Percentiles rank a stretch among this genome's conserved stretches.
Conservation (phyloP, 2,329 filamentous ascomycete species). For the Phialemonium atrogriseum region DNA sequence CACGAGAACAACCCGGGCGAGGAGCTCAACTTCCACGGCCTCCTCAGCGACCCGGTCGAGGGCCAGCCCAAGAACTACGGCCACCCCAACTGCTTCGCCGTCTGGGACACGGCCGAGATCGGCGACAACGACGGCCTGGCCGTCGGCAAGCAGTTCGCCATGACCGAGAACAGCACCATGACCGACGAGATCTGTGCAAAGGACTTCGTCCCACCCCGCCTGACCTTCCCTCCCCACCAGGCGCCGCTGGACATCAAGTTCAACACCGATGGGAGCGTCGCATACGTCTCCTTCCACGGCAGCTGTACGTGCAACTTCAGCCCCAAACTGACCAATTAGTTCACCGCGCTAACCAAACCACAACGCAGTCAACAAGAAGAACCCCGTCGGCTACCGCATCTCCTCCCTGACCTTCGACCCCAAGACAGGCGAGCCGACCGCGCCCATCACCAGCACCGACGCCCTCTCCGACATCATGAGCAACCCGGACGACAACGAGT, state of each 20-base stretch:
- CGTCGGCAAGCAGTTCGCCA: constrained; percentile 41
- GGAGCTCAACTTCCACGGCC: constrained; percentile 63
- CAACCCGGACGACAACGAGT: constrained; percentile 43
- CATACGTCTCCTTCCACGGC: constrained; percentile 62
- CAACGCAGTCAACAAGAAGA: constrained; percentile 30
- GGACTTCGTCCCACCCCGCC: constrained; percentile 37
- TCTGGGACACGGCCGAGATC: constrained; percentile 47
- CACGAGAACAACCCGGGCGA: constrained; percentile 62
- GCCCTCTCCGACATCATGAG: constrained; percentile 44
- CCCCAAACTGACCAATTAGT: not conserved
- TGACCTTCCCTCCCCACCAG: constrained; percentile 55
- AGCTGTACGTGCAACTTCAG: constrained; percentile 42
- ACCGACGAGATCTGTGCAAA: constrained; percentile 35
- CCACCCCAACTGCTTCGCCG: constrained; percentile 59
- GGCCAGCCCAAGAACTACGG: constrained; percentile 42
- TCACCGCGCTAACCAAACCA: not conserved
- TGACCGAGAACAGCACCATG: constrained; percentile 21
- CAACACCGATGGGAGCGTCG: constrained; percentile 44
- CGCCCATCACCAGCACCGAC: constrained; percentile 30
- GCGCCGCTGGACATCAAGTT: constrained; percentile 67
- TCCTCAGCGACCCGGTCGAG: constrained; percentile 28
- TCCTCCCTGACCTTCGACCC: constrained; percentile 28
- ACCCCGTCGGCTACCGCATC: constrained; percentile 38
- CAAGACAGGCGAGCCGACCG: constrained; percentile 29
- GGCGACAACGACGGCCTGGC: constrained; percentile 31